A percentile compares a stretch with the other conserved stretches of the same genome.
Evolutionary conservation across 2,329 filamentous ascomycete species (phyloP).

Genomic region (Aschersonia sp.): DNA sequence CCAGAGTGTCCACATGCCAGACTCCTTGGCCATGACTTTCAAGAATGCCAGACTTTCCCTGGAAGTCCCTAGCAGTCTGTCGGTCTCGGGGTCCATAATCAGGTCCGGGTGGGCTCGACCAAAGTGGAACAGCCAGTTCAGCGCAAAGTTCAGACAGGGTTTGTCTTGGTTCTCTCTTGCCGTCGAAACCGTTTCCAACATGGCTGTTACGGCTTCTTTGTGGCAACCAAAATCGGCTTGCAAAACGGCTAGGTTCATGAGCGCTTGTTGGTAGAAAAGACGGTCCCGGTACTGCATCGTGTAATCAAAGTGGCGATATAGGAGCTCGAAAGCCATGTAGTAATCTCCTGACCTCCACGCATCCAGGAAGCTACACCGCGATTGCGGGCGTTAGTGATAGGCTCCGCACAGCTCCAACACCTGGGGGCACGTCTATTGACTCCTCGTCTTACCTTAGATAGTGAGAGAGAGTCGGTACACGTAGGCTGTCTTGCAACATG

Average conservation of each 20-base stretch:
- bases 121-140: constrained; percentile 94
- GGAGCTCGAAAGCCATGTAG: constrained; percentile 72
- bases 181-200: constrained; percentile 91
- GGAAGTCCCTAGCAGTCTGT: constrained; percentile 61
- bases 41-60: constrained; percentile 74
- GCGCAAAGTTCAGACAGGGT: constrained; percentile 82
- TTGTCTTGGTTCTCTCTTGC: constrained; percentile 88
- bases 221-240: constrained; percentile 93
- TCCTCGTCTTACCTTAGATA: constrained; percentile 45
- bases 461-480: constrained; percentile 60
- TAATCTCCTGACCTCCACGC: constrained; percentile 87
- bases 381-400: background rate
- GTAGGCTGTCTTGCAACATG: constrained; percentile 51
- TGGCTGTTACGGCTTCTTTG: constrained; percentile 78
- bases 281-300: constrained; percentile 77
- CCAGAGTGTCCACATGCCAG: constrained; percentile 72
- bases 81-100: constrained; percentile 55
- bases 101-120: constrained; percentile 70
- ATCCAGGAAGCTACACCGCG: constrained; percentile 58
- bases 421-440: background rate
- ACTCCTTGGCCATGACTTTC: constrained; percentile 73
- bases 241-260: constrained; percentile 84
- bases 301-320: constrained; percentile 95
- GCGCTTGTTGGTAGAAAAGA: constrained; percentile 83
- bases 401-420: background rate